phyloP scores from a whole-genome alignment of 495 filamentous ascomycete species.

The Pyronema omphalodes region DNA sequence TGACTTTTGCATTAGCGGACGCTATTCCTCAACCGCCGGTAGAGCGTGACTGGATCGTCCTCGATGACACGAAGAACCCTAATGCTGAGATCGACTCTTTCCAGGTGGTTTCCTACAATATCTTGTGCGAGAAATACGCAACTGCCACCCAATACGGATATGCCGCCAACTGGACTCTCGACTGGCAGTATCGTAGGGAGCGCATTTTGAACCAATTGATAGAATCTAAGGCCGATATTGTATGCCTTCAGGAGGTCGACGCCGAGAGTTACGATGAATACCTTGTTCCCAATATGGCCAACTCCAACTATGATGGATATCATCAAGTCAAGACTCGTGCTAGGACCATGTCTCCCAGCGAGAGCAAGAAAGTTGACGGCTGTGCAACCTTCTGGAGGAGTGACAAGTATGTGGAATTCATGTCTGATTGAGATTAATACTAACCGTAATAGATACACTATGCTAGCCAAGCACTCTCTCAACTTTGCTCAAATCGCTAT shows the following conservation, averaged over 20 bases:
- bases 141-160: constrained; percentile 75
- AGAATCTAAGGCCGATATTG: constrained; percentile 62
- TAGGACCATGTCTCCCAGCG: constrained; percentile 75
- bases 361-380: constrained; percentile 73
- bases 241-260: constrained; percentile 87
- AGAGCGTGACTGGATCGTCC: constrained; percentile 50
- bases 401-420: constrained; percentile 36
- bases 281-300: constrained; percentile 63
- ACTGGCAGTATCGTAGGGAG: constrained; percentile 70
- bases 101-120: constrained; percentile 81
- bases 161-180: constrained; percentile 53
- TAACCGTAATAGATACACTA: constrained; percentile 38
- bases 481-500: constrained; percentile 86
- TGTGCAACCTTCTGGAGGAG: constrained; percentile 93
- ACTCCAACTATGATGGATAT: constrained; percentile 77
- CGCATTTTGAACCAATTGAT: constrained; percentile 62
- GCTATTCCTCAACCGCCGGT: constrained; percentile 48
- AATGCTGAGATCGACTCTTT: constrained; percentile 29
- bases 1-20: constrained; percentile 22
- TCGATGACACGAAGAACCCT: constrained; percentile 34
- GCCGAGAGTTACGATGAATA: constrained; percentile 75
- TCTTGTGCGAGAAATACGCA: constrained; percentile 78
- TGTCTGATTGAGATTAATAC: background rate
- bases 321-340: constrained; percentile 75
- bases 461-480: constrained; percentile 81